phyloP scores from a whole-genome alignment of 176 grass and related monocot species.

The Carex littledalei region DNA sequence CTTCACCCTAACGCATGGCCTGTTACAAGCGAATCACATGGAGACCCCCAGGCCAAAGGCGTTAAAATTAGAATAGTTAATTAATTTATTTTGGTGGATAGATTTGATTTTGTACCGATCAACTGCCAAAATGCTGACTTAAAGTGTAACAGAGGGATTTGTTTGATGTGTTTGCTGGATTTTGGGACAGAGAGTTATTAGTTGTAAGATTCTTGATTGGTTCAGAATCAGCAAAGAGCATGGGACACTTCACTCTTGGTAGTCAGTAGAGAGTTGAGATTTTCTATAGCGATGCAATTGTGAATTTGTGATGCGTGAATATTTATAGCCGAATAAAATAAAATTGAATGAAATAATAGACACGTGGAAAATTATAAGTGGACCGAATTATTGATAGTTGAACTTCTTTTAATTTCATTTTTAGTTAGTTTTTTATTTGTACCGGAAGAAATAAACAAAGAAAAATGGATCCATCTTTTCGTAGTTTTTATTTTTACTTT shows the following conservation, averaged over 20 bases:
- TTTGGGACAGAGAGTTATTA: background rate
- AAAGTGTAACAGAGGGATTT: background rate
- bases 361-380: background rate
- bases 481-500: background rate
- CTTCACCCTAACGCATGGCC: background rate
- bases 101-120: background rate
- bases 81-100: background rate
- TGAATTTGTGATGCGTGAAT: background rate
- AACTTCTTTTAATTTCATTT: too few relatives aligned
- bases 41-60: background rate
- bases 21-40: constrained; percentile 2
- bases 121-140: background rate
- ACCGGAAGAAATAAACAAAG: too few relatives aligned
- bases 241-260: background rate
- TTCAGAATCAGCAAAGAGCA: background rate
- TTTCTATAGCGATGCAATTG: background rate
- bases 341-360: background rate
- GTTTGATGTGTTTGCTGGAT: background rate
- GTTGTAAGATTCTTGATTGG: constrained; percentile 9
- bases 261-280: background rate
- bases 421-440: too few relatives aligned
- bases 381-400: too few relatives aligned
- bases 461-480: background rate
- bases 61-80: background rate
- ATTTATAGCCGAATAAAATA: too few relatives aligned